phyloP scores from a whole-genome alignment of 129 eudicot genomes.

The Silybum marianum region DNA sequence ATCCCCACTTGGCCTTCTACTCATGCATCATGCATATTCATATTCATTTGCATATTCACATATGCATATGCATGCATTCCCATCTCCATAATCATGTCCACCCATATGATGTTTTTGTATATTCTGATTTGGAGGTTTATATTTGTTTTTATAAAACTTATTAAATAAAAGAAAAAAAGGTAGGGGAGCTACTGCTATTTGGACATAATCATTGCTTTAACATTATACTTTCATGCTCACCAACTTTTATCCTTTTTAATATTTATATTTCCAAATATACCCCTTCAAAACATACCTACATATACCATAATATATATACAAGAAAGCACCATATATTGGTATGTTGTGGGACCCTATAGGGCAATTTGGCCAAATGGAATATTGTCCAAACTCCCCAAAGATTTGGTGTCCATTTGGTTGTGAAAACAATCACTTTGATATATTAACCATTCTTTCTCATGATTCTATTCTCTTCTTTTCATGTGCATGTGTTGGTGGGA shows the following conservation, averaged over 20 bases:
- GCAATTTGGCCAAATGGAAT: slow-evolving; percentile 7
- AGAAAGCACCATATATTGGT: not conserved
- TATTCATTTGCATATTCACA: slow-evolving; percentile 19
- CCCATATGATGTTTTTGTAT: slow-evolving; percentile 20
- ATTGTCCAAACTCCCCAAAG: slow-evolving; percentile 30
- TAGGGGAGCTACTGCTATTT: slow-evolving; percentile 19
- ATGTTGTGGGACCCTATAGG: slow-evolving; percentile 15
- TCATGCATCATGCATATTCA: slow-evolving; percentile 18
- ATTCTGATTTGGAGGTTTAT: not conserved
- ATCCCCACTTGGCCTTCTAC: slow-evolving; percentile 34
- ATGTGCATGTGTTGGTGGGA: slow-evolving; percentile 40
- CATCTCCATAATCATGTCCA: slow-evolving; percentile 20
- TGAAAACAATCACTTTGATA: slow-evolving; percentile 36
- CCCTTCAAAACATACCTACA: slow-evolving; percentile 12
- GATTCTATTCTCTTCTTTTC: slow-evolving; percentile 37
- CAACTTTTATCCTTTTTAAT: slow-evolving; percentile 1
- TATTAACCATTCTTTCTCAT: slow-evolving; percentile 34
- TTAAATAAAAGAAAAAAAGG: slow-evolving; percentile 17
- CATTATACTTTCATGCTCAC: slow-evolving; percentile 42
- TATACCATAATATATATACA: not conserved
- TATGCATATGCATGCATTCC: slow-evolving; percentile 20
- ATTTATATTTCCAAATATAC: not conserved
- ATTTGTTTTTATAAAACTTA: slow-evolving; percentile 9
- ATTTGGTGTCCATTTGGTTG: slow-evolving; percentile 38
- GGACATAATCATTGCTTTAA: slow-evolving; percentile 42